Base-by-base conservation (phyloP, 2,329 filamentous ascomycete species). In the Reticulascus tulasneorum region DNA sequence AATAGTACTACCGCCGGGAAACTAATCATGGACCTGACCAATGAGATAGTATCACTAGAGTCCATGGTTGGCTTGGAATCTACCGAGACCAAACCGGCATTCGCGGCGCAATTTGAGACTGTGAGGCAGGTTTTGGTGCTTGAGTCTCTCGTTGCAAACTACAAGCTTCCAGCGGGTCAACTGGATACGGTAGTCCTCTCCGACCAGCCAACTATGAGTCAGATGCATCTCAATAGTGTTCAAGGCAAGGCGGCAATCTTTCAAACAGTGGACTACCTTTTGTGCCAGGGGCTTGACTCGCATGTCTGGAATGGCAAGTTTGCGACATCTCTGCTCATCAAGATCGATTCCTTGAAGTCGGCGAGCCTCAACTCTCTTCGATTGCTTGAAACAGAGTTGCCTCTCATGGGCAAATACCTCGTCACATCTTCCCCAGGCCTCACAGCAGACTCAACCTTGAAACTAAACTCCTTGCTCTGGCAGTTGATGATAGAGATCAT, bases 371-470 rank as follows among this genome's bases (percentile, higher is more conserved):
- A 71, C 29, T 76, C 79, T 26, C 61, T 88, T 30, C 68, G 74
- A 28, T 66, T 83, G 13, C 64, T 88, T 1, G 79, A 85, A 55
- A 64, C 68, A 2, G 84, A 88, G 51, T 60, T 86, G 32, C 77
- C 79, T 8, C 63, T 74, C 4, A 62, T 86, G 40, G 77, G 76
- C 9, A 67, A 68, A 28, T 71, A 77, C 37, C 48, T 84, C 18
- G 60, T 72, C 30, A 53, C 59, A 23, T 66, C 76, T 40, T 71
- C 69, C 35, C 51, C 60, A 21, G 59, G 75, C 18, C 56, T 83
- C 26, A 57, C 66, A 4, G 54, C 63, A 11, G 69, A 79, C 47
- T 69, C 77, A 3, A 47, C 77, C 4, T 48, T 52, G 9, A 62
- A 69, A 26, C 61, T 83, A 13, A 70, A 69, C 42, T 49, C 60